phyloP scores from a whole-genome alignment of 2,329 filamentous ascomycete genomes.

The Penicillium glabrum region DNA sequence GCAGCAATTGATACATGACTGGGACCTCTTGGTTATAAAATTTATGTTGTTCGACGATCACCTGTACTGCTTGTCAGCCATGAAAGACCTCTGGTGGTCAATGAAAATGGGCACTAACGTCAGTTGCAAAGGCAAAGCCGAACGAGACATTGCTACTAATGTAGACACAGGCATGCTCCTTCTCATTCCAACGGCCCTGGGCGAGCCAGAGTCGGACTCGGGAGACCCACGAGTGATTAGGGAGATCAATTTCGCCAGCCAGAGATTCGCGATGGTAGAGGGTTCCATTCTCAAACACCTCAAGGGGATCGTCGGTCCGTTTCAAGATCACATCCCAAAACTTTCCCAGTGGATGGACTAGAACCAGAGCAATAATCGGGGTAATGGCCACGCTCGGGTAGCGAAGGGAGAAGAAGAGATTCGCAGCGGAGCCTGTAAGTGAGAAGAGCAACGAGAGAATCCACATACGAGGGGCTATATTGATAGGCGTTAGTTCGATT shows the following conservation, averaged over 20 bases:
- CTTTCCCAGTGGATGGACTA: conserved; percentile 80
- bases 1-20: conserved; percentile 74
- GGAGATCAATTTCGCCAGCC: conserved; percentile 8
- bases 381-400: conserved; percentile 90
- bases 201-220: conserved; percentile 70
- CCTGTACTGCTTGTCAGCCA: conserved; percentile 32
- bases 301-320: conserved; percentile 53
- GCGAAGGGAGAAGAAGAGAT: conserved; percentile 80
- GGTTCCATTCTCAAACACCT: conserved; percentile 60
- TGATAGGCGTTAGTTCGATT: conserved; percentile 1
- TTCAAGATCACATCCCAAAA: conserved; percentile 75
- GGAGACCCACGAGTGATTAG: conserved; percentile 26
- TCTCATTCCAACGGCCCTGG: conserved; percentile 82
- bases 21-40: conserved; percentile 82
- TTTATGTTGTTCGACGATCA: conserved; percentile 85
- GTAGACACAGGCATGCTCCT: conserved; percentile 85
- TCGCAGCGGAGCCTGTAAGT: conserved; percentile 64
- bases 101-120: conserved; percentile 49
- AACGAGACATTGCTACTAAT: conserved; percentile 89
- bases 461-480: conserved; percentile 75
- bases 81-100: background rate
- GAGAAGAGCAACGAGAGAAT: conserved; percentile 75
- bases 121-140: conserved; percentile 84
- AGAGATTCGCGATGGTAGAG: conserved; percentile 47
- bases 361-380: conserved; percentile 65